phyloP scores from a whole-genome alignment of 208 protist genomes.

The Crithidia mellificae region DNA sequence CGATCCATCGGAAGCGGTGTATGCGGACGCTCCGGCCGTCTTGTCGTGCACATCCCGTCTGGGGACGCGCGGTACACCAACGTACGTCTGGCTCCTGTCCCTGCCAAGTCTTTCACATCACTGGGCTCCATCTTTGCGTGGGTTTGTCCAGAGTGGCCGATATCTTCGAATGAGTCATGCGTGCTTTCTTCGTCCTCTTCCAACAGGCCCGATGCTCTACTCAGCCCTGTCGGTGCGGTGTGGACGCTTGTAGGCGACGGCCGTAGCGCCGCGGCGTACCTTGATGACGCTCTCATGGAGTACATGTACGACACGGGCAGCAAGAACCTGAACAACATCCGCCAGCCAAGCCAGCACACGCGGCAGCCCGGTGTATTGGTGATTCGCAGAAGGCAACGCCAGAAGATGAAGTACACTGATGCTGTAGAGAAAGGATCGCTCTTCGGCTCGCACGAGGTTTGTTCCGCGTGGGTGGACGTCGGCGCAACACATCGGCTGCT shows the following conservation, averaged over 20 bases:
- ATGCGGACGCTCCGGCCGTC: constrained; percentile 49
- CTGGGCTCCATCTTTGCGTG: constrained; percentile 49
- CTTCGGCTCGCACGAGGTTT: constrained; percentile 32
- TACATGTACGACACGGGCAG: constrained; percentile 58
- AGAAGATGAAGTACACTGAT: background rate
- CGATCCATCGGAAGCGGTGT: constrained; percentile 13
- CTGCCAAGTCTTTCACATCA: constrained; percentile 37
- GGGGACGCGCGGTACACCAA: constrained; percentile 29
- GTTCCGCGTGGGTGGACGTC: constrained; percentile 58
- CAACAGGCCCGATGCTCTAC: too few relatives aligned
- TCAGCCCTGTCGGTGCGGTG: constrained; percentile 30
- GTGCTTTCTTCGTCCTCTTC: too few relatives aligned
- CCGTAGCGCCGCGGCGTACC: constrained; percentile 62
- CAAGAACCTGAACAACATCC: constrained; percentile 43
- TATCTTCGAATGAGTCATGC: too few relatives aligned
- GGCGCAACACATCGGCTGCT: constrained; percentile 32
- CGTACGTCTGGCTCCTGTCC: constrained; percentile 37
- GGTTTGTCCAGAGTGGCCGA: background rate
- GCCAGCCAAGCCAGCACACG: constrained; percentile 26
- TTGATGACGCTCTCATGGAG: constrained; percentile 68
- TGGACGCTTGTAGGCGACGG: constrained; percentile 70
- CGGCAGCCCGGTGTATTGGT: constrained; percentile 18
- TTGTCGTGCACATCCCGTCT: constrained; percentile 59
- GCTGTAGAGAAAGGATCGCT: background rate
- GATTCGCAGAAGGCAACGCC: constrained; percentile 24